A percentile compares a stretch with the other conserved stretches of the same genome.
phyloP scores from a whole-genome alignment of 1,284 basidiomycete species.

The Malassezia restricta region DNA sequence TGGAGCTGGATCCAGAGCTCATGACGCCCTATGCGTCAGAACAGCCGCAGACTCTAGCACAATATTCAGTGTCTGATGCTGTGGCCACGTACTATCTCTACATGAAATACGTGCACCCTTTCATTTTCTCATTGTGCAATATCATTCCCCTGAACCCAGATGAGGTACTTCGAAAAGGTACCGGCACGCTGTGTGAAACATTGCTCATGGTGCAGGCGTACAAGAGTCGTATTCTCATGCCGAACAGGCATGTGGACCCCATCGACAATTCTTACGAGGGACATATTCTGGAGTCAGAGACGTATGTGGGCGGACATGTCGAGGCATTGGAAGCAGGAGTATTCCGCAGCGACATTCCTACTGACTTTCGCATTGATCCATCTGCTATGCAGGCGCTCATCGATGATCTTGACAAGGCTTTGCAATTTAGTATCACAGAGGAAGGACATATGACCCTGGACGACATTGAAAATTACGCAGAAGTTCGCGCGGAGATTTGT shows the following conservation, averaged over 20 bases:
- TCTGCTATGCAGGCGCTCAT: slow-evolving; percentile 81
- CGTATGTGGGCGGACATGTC: slow-evolving; percentile 97
- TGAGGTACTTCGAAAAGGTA: slow-evolving; percentile 89
- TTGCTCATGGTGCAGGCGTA: slow-evolving; percentile 98
- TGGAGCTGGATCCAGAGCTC: slow-evolving; percentile 92
- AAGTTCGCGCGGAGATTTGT: slow-evolving; percentile 71
- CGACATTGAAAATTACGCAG: slow-evolving; percentile 85
- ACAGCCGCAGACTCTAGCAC: slow-evolving; percentile 83
- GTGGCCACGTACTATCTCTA: slow-evolving; percentile 99
- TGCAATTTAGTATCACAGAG: slow-evolving; percentile 76
- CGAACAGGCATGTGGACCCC: slow-evolving; percentile 87
- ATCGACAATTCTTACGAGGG: slow-evolving; percentile 89
- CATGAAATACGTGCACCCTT: slow-evolving; percentile 99
- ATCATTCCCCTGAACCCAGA: slow-evolving; percentile 96
- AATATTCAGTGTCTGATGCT: slow-evolving; percentile 98
- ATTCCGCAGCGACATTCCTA: slow-evolving; percentile 87
- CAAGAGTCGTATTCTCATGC: slow-evolving; percentile 85
- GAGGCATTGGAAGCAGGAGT: slow-evolving; percentile 97
- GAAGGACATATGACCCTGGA: slow-evolving; percentile 73
- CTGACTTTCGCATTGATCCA: slow-evolving; percentile 90
- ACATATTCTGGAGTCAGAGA: slow-evolving; percentile 88
- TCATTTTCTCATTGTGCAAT: slow-evolving; percentile 98
- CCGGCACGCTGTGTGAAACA: slow-evolving; percentile 92
- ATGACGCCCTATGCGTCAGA: slow-evolving; percentile 99
- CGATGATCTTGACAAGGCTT: slow-evolving; percentile 78